Base-by-base conservation (phyloP, 371 early-diverging fungal species). In the Mucor plumbeus region DNA sequence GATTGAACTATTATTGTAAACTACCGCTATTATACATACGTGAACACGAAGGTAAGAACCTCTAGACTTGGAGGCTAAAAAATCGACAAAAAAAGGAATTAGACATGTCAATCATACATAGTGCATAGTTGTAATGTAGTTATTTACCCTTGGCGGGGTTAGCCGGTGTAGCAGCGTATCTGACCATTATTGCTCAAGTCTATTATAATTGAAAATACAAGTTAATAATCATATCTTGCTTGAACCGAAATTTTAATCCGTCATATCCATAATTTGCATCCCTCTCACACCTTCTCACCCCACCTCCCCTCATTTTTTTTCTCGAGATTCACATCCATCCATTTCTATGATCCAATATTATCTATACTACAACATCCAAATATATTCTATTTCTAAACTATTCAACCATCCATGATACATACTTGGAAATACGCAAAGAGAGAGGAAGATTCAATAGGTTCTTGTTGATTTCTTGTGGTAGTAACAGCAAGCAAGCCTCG, bases 111-210 rank as follows among this genome's bases (percentile, higher is more conserved):
- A 48, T 48, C 48, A 48, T 21, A 10, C 48, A 21, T 48, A 21
- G 21, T 4, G 17, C 21, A 48, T 48, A 48, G 17, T 48, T 8
- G 8, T 19, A 19, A 50, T 62, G 61, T 5, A 11, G 26, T 21
- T 63, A 54, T 74, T 75, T 78, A 85, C 85, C 77, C 83, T 82
- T 83, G 54, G 80, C 72, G 65, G 77, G 71, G 68, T 83, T 81
- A 71, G 78, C 79, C 57, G 86, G 83, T 67, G 84, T 80, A 75
- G 81, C 83, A 76, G 86, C 84, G 79, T 85, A 85, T 82, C 81
- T 82, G 70, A 83, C 86, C 86, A 85, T 85, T 65, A 55, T 72
- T 72, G 72, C 72, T 72, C 72, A 72, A 72, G 63, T 70, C 69
- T 69, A 61, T 62, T 0, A 5, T 21, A 31, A 39, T 53, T 62